Evolutionary conservation across 495 filamentous ascomycete genomes (phyloP).

Genomic region (Cudoniella acicularis): DNA sequence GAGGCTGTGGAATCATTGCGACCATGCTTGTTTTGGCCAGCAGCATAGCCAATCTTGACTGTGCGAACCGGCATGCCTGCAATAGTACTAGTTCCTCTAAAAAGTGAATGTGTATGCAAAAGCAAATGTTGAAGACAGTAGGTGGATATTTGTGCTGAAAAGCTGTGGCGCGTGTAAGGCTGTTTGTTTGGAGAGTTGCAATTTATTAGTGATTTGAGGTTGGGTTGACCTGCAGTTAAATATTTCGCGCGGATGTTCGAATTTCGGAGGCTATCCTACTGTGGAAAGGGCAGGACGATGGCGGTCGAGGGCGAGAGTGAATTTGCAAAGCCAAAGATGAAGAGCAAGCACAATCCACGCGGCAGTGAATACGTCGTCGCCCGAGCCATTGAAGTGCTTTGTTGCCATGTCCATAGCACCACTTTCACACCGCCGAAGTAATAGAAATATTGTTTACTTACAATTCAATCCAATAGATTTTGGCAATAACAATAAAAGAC

Average conservation of each 20-base stretch:
- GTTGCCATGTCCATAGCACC: not conserved
- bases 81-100: not conserved
- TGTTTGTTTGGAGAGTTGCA: not conserved
- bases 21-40: not conserved
- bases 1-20: not conserved
- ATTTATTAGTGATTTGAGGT: not conserved
- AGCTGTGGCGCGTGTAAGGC: not conserved
- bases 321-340: too few relatives aligned
- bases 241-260: too few relatives aligned
- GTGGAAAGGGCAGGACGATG: too few relatives aligned
- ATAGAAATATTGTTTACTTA: conserved; percentile 2
- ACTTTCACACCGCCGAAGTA: not conserved
- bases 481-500: not conserved
- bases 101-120: not conserved
- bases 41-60: conserved; percentile 21
- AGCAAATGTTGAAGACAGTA: not conserved
- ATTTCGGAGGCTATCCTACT: too few relatives aligned
- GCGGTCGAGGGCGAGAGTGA: too few relatives aligned
- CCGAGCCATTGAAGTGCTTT: too few relatives aligned
- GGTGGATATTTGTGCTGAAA: not conserved
- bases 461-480: not conserved
- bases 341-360: too few relatives aligned
- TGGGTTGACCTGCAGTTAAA: too few relatives aligned
- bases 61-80: conserved; percentile 12
- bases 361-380: too few relatives aligned